Conservation (phyloP, 306 rosid species). For the Castanospermum australe region DNA sequence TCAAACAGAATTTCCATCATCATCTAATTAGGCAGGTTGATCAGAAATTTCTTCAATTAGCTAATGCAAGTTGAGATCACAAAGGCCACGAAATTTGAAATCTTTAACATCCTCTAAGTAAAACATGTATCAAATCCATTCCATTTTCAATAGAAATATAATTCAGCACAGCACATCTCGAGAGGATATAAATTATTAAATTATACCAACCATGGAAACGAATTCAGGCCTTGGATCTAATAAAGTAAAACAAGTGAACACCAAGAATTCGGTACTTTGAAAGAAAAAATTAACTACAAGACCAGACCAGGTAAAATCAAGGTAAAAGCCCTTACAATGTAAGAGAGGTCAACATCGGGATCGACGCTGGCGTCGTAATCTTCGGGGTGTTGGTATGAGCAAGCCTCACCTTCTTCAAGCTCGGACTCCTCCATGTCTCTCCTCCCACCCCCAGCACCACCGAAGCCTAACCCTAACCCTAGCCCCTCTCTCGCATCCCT, state of each 20-base stretch:
- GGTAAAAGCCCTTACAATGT: slow-evolving; percentile 70
- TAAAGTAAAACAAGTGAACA: slow-evolving; percentile 35
- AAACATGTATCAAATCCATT: slow-evolving; percentile 11
- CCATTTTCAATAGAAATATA: slow-evolving; percentile 8
- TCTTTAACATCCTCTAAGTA: background rate
- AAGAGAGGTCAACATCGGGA: slow-evolving; percentile 82
- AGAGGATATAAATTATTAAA: background rate
- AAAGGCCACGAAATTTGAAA: slow-evolving; percentile 14
- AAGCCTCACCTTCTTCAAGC: slow-evolving; percentile 99
- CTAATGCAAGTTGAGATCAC: slow-evolving; percentile 22
- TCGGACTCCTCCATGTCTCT: slow-evolving; percentile 84
- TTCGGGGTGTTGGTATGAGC: slow-evolving; percentile 66
- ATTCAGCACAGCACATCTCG: slow-evolving; percentile 14
- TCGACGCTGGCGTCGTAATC: slow-evolving; percentile 72
- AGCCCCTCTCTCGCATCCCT: slow-evolving; percentile 82
- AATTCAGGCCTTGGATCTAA: slow-evolving; percentile 48
- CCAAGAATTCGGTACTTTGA: slow-evolving; percentile 11
- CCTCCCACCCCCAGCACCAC: slow-evolving; percentile 42
- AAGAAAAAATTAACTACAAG: slow-evolving; percentile 5
- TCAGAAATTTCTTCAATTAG: background rate
- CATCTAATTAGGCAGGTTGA: slow-evolving; percentile 11
- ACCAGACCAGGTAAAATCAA: background rate
- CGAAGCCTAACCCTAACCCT: slow-evolving; percentile 61
- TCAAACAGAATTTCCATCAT: background rate
- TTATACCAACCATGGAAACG: background rate